A percentile compares a stretch with the other conserved stretches of the same genome.
These are phyloP conservation scores for Cetraspora pellucida DNA, from an alignment of 192 early-diverging fungal genomes.

Conservation along the genomic window DNA sequence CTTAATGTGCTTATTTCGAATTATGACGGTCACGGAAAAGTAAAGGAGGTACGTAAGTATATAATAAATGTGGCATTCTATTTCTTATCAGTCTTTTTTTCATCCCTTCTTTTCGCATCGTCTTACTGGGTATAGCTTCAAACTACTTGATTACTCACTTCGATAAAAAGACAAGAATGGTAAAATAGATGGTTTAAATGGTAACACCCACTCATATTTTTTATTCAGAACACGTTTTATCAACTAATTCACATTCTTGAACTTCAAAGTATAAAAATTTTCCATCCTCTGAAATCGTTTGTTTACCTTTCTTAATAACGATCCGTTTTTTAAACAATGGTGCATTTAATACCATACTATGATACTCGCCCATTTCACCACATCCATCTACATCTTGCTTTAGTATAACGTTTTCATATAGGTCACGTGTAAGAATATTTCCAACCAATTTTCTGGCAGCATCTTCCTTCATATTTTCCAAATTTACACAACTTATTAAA, in stretches of 20 bases:
- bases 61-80: too few species aligned
- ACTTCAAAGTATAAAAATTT: constrained; percentile 16
- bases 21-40: too few species aligned
- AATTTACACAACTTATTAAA: constrained; percentile 46
- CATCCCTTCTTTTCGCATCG: too few species aligned
- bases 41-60: too few species aligned
- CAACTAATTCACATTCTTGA: background rate
- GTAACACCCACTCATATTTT: too few species aligned
- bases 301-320: constrained; percentile 2
- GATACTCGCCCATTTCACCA: constrained; percentile 73
- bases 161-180: too few species aligned
- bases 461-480: constrained; percentile 43
- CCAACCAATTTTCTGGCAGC: constrained; percentile 51
- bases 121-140: too few species aligned
- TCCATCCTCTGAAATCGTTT: background rate
- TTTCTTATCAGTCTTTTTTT: too few species aligned
- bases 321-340: constrained; percentile 45
- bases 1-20: too few species aligned
- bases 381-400: constrained; percentile 54
- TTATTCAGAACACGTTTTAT: too few species aligned
- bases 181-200: too few species aligned
- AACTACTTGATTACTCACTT: too few species aligned
- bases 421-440: constrained; percentile 39
- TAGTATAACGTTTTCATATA: constrained; percentile 45
- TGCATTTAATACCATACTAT: constrained; percentile 69